Conservation (phyloP, 2,329 filamentous ascomycete species). For the Torrubiellomyces zombiae region DNA sequence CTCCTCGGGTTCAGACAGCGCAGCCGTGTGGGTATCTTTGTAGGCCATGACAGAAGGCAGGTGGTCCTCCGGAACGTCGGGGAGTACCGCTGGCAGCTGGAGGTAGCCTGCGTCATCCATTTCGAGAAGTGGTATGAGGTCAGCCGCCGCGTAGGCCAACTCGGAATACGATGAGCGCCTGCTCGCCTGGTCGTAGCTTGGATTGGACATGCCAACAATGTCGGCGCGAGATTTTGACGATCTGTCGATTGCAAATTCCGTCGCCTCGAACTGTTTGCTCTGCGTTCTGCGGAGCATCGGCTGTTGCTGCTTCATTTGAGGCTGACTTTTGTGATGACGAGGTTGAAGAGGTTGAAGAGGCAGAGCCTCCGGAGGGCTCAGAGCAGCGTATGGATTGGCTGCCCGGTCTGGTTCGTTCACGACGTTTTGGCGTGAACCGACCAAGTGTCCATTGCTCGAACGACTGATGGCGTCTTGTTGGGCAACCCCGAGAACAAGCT, state of each 20-base stretch:
- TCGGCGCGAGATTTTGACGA: slow-evolving; percentile 1
- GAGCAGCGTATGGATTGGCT: slow-evolving; percentile 1
- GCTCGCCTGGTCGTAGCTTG: slow-evolving; percentile 6
- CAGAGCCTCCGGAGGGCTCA: slow-evolving; percentile 7
- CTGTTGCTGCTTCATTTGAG: slow-evolving; percentile 28
- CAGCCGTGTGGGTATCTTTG: slow-evolving; percentile 10
- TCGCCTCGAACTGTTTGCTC: slow-evolving; percentile 21
- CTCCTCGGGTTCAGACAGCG: slow-evolving; percentile 38
- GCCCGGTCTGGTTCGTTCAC: slow-evolving; percentile 4
- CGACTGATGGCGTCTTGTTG: too few relatives aligned
- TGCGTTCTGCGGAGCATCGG: slow-evolving; percentile 26
- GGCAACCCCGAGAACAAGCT: slow-evolving; percentile 5
- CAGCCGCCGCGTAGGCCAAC: slow-evolving; percentile 10
- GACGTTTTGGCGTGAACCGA: slow-evolving; percentile 7
- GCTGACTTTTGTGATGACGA: slow-evolving; percentile 38
- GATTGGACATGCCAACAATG: slow-evolving; percentile 5
- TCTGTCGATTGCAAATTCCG: slow-evolving; percentile 5
- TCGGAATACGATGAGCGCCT: slow-evolving; percentile 12
- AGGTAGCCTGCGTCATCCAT: slow-evolving; percentile 10
- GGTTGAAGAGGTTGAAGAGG: slow-evolving; percentile 17
- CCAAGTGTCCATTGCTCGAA: slow-evolving; percentile 9
- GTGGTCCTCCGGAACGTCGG: slow-evolving; percentile 16
- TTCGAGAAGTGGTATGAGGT: slow-evolving; percentile 10
- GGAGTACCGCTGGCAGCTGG: slow-evolving; percentile 12
- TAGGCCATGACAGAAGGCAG: slow-evolving; percentile 7